Evolutionary conservation across 176 grass and related monocot species (phyloP).

Genomic region (Aegilops umbellulata): DNA sequence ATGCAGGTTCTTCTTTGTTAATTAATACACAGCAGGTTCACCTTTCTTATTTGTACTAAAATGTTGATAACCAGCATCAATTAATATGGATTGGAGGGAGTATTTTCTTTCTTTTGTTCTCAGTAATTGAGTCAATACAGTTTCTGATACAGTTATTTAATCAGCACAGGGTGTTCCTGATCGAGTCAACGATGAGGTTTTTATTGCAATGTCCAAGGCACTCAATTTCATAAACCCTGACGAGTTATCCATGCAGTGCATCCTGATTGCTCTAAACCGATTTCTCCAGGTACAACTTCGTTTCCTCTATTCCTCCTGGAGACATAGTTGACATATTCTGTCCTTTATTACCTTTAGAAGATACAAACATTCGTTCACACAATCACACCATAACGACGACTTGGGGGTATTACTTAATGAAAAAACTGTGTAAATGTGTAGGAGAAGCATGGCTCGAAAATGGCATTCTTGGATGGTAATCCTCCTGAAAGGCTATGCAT

Average conservation of each 20-base stretch:
- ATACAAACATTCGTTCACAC: neutral
- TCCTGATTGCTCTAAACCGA: constrained; percentile 91
- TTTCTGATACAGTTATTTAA: constrained; percentile 58
- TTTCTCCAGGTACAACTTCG: constrained; percentile 84
- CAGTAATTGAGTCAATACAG: neutral
- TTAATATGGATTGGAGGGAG: no score
- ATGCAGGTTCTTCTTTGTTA: constrained; percentile 7
- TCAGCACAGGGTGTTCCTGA: constrained; percentile 87
- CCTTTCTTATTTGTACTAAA: neutral
- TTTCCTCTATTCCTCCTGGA: constrained; percentile 13
- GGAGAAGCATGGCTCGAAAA: constrained; percentile 98
- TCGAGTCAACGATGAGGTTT: constrained; percentile 90
- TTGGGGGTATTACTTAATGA: neutral
- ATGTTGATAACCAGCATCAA: neutral
- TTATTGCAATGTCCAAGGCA: constrained; percentile 97
- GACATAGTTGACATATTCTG: constrained; percentile 5
- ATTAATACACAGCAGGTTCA: constrained; percentile 15
- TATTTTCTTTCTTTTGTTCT: constrained; percentile 8
- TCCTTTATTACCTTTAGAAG: constrained; percentile 22
- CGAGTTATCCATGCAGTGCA: constrained; percentile 98
- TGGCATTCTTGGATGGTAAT: constrained; percentile 98
- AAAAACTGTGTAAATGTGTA: constrained; percentile 40
- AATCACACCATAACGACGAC: neutral
- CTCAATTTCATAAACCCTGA: constrained; percentile 99
- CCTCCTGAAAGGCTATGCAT: constrained; percentile 94